phyloP scores from a whole-genome alignment of 169 alveolate genomes.

The Eimeria acervulina region DNA sequence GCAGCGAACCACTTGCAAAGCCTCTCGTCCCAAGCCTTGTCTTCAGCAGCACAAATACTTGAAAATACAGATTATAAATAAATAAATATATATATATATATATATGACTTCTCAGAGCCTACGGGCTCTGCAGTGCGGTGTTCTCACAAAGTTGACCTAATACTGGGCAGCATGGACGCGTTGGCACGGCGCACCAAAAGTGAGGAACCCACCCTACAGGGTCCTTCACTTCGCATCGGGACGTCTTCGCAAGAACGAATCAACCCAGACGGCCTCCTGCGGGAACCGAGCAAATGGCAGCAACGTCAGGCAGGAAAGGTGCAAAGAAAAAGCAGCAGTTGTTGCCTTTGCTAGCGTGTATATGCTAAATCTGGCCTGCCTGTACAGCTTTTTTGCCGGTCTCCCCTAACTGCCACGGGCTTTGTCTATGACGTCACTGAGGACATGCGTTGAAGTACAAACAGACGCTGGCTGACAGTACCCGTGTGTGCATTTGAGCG shows the following conservation, averaged over 20 bases:
- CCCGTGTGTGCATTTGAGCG: background rate
- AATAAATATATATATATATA: no score
- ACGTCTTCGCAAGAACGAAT: conserved; percentile 68
- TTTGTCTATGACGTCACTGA: background rate
- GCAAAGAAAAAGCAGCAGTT: background rate
- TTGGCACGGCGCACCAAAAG: background rate
- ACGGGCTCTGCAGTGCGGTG: background rate
- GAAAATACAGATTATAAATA: background rate
- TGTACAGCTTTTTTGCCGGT: background rate
- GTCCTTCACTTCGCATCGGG: conserved; percentile 29
- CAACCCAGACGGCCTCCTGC: conserved; percentile 73
- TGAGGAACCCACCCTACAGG: background rate
- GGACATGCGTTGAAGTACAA: background rate
- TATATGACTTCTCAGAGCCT: background rate
- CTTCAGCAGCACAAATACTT: background rate
- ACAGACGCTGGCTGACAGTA: background rate
- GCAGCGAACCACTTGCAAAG: background rate
- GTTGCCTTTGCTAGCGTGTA: conserved; percentile 2
- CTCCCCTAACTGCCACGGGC: background rate
- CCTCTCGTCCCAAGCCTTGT: background rate
- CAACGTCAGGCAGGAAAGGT: background rate
- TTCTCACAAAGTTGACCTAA: background rate
- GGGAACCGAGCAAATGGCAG: conserved; percentile 17
- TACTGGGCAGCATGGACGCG: background rate
- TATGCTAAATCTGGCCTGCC: no score